phyloP scores from a whole-genome alignment of 768 basidiomycete species.

The Pisolithus orientalis region DNA sequence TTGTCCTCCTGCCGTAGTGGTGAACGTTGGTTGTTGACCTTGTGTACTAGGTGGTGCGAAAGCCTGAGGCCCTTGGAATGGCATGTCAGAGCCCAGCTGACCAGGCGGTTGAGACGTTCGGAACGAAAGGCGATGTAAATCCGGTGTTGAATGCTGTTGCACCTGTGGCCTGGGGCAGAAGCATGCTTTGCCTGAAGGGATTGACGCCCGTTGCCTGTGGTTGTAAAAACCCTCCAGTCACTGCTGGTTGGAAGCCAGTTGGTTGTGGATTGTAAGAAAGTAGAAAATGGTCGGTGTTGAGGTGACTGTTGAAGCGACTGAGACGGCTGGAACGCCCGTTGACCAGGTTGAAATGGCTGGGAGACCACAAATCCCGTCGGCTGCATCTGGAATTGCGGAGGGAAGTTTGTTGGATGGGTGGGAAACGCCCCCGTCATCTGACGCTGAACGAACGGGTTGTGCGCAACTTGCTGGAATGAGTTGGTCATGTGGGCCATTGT shows the following conservation, averaged over 20 bases:
- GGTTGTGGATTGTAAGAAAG: slow-evolving; percentile 52
- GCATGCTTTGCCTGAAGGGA: slow-evolving; percentile 79
- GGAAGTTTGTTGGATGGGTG: slow-evolving; percentile 36
- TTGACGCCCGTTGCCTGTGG: slow-evolving; percentile 57
- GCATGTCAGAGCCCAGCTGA: background rate
- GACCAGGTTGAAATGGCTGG: slow-evolving; percentile 33
- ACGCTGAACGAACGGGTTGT: slow-evolving; percentile 75
- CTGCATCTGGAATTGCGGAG: slow-evolving; percentile 43
- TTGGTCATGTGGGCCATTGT: slow-evolving; percentile 28
- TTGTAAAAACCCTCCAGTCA: slow-evolving; percentile 45
- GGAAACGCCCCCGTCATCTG: slow-evolving; percentile 43
- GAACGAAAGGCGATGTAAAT: slow-evolving; percentile 6
- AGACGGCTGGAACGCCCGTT: slow-evolving; percentile 10
- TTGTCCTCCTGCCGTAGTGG: slow-evolving; percentile 6
- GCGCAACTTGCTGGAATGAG: slow-evolving; percentile 49
- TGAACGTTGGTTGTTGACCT: slow-evolving; percentile 3
- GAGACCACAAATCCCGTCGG: slow-evolving; percentile 49
- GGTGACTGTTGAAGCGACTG: slow-evolving; percentile 14
- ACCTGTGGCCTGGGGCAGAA: slow-evolving; percentile 59
- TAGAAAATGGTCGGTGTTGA: slow-evolving; percentile 49
- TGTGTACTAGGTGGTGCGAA: slow-evolving; percentile 4
- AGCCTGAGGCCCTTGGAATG: background rate
- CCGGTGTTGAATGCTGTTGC: slow-evolving; percentile 39
- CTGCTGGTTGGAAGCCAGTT: slow-evolving; percentile 37
- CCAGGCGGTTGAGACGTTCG: slow-evolving; percentile 9